Evolutionary conservation across 2,329 filamentous ascomycete genomes (phyloP).

Genomic region (Aspergillus spinulosporus): DNA sequence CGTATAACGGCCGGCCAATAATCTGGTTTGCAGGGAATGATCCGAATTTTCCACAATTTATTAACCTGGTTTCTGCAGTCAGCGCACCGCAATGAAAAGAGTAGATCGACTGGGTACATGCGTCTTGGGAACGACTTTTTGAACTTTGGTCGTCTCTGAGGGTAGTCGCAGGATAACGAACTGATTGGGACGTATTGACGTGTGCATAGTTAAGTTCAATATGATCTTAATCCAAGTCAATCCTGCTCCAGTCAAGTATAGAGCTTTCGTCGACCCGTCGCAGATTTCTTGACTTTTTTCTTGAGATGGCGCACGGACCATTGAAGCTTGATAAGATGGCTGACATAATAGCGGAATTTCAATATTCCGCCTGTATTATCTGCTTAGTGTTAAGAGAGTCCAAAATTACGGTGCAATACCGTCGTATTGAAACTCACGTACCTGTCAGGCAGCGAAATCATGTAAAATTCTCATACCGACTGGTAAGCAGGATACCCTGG

Average conservation of each 20-base stretch:
- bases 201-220: constrained; percentile 36
- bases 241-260: constrained; percentile 1
- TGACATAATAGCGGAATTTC: constrained; percentile 15
- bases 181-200: constrained; percentile 39
- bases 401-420: no score
- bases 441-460: constrained; percentile 14
- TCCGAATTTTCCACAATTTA: constrained; percentile 91
- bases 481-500: no score
- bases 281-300: constrained; percentile 15
- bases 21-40: constrained; percentile 86
- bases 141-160: constrained; percentile 58
- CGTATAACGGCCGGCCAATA: constrained; percentile 84
- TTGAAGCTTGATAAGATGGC: constrained; percentile 12
- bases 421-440: no score
- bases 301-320: constrained; percentile 27
- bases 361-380: constrained; percentile 12
- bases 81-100: constrained; percentile 11
- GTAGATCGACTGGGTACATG: constrained; percentile 49
- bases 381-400: not conserved
- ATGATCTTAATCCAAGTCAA: not conserved
- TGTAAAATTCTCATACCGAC: not conserved
- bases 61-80: constrained; percentile 58
- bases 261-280: not conserved
- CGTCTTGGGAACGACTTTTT: constrained; percentile 64
- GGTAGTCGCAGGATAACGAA: constrained; percentile 45